A percentile compares a stretch with the other conserved stretches of the same genome.
Conservation (phyloP, 345 rosid genomes). For the Gossypium longicalyx region DNA sequence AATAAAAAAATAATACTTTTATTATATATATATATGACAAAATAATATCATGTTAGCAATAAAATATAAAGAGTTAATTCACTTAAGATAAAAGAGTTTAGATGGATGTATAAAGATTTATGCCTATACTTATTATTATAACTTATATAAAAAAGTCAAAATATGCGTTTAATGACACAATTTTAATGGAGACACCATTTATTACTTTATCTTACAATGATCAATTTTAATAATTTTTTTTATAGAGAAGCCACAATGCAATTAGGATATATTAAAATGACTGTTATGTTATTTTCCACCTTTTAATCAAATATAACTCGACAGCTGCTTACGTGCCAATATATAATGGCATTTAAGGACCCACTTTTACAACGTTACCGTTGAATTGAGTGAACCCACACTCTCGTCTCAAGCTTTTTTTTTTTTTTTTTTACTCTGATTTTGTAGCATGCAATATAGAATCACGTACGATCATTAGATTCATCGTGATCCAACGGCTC, state of each 20-base stretch:
- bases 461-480: not conserved
- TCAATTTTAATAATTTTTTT: no score
- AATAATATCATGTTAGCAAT: no score
- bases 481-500: not conserved
- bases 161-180: no score
- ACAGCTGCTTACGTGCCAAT: not conserved
- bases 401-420: not conserved
- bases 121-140: no score
- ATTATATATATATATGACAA: no score
- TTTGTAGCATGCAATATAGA: not conserved
- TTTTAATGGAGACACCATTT: no score
- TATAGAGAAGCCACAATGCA: no score
- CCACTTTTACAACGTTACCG: not conserved
- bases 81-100: no score
- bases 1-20: fast-evolving
- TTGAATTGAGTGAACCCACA: not conserved
- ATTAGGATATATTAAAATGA: no score
- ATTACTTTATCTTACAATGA: no score
- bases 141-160: no score
- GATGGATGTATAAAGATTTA: fast-evolving
- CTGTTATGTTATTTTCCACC: not conserved
- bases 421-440: not conserved
- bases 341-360: not conserved
- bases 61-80: no score
- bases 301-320: not conserved